These are phyloP conservation scores for Boletus edulis DNA, from an alignment of 768 basidiomycete species.

Conservation along the genomic window DNA sequence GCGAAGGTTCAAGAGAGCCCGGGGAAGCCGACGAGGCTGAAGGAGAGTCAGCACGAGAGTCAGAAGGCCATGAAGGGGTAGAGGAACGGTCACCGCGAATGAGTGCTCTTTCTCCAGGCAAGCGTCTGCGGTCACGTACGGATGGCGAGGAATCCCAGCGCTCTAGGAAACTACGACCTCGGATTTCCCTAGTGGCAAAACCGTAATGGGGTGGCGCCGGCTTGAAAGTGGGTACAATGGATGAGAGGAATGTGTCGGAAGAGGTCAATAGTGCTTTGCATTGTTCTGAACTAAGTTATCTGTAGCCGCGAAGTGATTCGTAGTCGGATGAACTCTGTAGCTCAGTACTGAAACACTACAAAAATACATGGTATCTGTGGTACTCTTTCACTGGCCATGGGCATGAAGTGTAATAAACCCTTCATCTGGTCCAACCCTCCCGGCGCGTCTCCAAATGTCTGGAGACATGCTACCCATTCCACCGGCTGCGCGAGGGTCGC, in stretches of 20 bases:
- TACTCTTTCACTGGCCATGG: slow-evolving; percentile 17
- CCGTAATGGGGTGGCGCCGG: background rate
- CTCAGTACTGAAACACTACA: background rate
- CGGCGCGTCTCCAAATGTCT: slow-evolving; percentile 31
- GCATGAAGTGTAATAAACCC: slow-evolving; percentile 32
- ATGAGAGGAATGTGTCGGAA: background rate
- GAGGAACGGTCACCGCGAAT: slow-evolving; percentile 1
- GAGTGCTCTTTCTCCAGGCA: background rate
- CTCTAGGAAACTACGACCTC: slow-evolving; percentile 14
- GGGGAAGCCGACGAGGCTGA: slow-evolving; percentile 11
- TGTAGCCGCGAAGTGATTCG: background rate
- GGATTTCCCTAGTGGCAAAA: background rate
- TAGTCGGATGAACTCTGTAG: too few species aligned
- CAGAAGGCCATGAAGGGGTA: background rate
- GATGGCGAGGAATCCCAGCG: slow-evolving; percentile 14
- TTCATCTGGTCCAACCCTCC: slow-evolving; percentile 32
- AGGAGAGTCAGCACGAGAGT: slow-evolving; percentile 8
- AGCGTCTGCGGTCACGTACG: slow-evolving; percentile 17
- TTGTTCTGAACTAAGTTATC: background rate
- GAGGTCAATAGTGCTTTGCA: background rate
- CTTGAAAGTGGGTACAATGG: too few species aligned
- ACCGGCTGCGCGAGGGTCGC: slow-evolving; percentile 26
- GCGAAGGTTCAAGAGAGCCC: slow-evolving; percentile 8
- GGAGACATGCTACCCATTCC: slow-evolving; percentile 38
- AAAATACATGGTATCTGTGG: slow-evolving; percentile 10